These are phyloP conservation scores for Microcyclospora pomicola DNA, from an alignment of 2,329 filamentous ascomycete genomes.

Conservation along the genomic window DNA sequence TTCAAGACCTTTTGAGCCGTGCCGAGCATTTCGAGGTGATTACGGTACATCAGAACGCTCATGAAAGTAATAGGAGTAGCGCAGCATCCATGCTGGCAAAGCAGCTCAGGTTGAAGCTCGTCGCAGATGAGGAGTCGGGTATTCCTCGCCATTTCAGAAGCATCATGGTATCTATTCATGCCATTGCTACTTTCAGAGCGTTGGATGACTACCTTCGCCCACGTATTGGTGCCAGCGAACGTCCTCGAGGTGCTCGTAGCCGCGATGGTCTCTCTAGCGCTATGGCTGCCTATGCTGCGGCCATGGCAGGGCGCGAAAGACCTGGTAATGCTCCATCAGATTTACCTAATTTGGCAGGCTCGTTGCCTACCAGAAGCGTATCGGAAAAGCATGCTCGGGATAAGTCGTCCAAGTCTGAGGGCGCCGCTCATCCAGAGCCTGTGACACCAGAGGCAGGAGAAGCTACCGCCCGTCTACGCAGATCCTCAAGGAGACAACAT, in stretches of 20 bases:
- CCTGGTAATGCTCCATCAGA: conserved; percentile 19
- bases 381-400: conserved; percentile 11
- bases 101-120: conserved; percentile 76
- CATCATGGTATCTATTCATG: conserved; percentile 97
- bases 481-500: conserved; percentile 21
- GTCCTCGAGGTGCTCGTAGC: conserved; percentile 44
- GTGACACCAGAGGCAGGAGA: conserved; percentile 10
- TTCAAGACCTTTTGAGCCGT: conserved; percentile 89
- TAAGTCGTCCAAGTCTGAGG: conserved; percentile 15
- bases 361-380: conserved; percentile 14
- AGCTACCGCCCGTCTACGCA: conserved; percentile 12
- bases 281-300: conserved; percentile 64
- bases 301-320: conserved; percentile 43
- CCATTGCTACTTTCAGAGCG: conserved; percentile 94
- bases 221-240: conserved; percentile 68
- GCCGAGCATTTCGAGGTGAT: conserved; percentile 97
- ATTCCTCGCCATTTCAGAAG: conserved; percentile 79
- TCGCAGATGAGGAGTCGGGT: conserved; percentile 80
- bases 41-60: conserved; percentile 83
- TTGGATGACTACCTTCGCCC: conserved; percentile 91
- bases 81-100: conserved; percentile 94
- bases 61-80: conserved; percentile 79
- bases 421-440: conserved; percentile 6
- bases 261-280: conserved; percentile 51
- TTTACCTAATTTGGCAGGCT: conserved; percentile 19